Conservation (phyloP, 2,329 filamentous ascomycete genomes). For the Fusarium penzigii region DNA sequence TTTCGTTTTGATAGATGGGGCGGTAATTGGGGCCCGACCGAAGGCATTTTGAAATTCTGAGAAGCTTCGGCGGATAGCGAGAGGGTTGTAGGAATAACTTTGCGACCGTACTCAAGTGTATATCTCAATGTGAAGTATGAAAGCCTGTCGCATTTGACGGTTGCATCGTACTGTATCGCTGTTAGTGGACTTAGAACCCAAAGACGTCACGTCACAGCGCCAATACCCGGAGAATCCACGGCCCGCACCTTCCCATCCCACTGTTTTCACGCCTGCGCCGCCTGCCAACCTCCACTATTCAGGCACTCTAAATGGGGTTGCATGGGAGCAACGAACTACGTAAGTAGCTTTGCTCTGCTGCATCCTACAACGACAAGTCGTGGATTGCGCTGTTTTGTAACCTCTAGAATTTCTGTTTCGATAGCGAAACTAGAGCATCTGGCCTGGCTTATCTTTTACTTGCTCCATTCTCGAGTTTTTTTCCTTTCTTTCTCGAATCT, state of each 20-base stretch:
- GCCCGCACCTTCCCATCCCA: constrained; percentile 19
- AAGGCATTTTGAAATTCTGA: constrained; percentile 53
- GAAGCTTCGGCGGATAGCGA: no score
- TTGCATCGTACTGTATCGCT: constrained; percentile 16
- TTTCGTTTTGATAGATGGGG: constrained; percentile 67
- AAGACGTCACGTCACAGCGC: constrained; percentile 28
- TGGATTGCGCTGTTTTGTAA: not conserved
- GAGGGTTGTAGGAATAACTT: no score
- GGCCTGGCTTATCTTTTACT: not conserved
- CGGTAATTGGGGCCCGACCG: constrained; percentile 70
- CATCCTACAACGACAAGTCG: constrained; percentile 17
- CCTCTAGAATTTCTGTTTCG: not conserved
- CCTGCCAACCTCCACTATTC: constrained; percentile 22
- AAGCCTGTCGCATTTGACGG: constrained; percentile 13
- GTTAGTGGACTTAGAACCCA: constrained; percentile 10
- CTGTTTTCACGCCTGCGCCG: constrained; percentile 17
- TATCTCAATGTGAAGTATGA: constrained; percentile 3
- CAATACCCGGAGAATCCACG: constrained; percentile 28
- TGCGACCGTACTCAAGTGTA: no score
- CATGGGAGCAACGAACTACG: constrained; percentile 25
- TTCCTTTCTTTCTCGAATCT: not conserved
- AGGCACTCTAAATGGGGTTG: constrained; percentile 21
- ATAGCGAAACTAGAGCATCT: not conserved
- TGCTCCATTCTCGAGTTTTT: not conserved
- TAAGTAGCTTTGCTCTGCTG: constrained; percentile 26